phyloP scores from a whole-genome alignment of 106 monocot genomes.

The Cymbidium sinense region DNA sequence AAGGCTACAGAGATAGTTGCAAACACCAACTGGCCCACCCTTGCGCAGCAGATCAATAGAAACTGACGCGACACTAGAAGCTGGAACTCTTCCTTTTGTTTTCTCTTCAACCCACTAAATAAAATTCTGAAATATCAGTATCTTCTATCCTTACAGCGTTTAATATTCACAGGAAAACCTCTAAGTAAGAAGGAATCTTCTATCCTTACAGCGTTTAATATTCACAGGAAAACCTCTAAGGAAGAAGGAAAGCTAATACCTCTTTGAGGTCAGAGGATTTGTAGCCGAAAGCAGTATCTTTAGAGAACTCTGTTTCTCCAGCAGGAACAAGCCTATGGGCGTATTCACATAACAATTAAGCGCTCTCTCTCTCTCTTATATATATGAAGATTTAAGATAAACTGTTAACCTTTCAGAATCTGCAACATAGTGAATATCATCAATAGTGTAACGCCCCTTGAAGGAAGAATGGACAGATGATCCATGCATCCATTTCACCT shows the following conservation, averaged over 20 bases:
- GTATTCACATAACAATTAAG: no score
- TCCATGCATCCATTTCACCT: conserved; percentile 99
- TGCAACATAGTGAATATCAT: conserved; percentile 88
- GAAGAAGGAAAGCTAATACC: conserved; percentile 34
- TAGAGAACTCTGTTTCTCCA: conserved; percentile 91
- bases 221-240: background rate
- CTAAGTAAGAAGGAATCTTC: background rate
- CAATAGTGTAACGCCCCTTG: conserved; percentile 94
- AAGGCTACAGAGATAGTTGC: conserved; percentile 65
- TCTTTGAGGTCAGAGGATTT: conserved; percentile 92
- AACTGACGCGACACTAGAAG: conserved; percentile 62
- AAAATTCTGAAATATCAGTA: conserved; percentile 3
- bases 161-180: background rate
- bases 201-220: background rate
- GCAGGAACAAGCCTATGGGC: conserved; percentile 85
- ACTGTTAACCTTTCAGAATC: conserved; percentile 67
- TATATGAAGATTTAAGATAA: background rate
- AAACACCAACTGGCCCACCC: conserved; percentile 80
- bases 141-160: background rate
- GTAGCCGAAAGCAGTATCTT: conserved; percentile 92
- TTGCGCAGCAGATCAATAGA: conserved; percentile 76
- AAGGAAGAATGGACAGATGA: conserved; percentile 94
- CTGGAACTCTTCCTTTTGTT: conserved; percentile 69
- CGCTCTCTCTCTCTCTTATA: no score
- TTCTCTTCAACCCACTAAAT: conserved; percentile 97